A percentile compares a stretch with the other conserved stretches of the same genome.
These are phyloP conservation scores for Colletotrichum tanaceti DNA, from an alignment of 2,329 filamentous ascomycete species.

Conservation along the genomic window DNA sequence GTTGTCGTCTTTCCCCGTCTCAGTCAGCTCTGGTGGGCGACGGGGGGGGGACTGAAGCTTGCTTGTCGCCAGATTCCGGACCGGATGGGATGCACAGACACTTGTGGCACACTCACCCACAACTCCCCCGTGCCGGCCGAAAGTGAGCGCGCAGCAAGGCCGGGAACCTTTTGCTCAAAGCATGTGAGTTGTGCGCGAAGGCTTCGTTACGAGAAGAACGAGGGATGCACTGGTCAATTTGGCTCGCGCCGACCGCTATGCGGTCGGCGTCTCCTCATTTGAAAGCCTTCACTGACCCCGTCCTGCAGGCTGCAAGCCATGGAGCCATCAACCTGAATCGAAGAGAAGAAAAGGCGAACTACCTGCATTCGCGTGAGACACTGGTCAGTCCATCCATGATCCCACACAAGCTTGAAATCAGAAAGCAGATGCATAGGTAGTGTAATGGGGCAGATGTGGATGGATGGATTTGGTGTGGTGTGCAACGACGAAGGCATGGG, in stretches of 20 bases:
- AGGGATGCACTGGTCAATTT: conserved; percentile 23
- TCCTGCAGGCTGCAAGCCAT: conserved; percentile 39
- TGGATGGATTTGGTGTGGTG: conserved; percentile 30
- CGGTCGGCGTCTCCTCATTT: conserved; percentile 26
- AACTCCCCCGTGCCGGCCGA: conserved; percentile 32
- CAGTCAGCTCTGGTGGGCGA: conserved; percentile 33
- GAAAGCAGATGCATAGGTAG: conserved; percentile 36
- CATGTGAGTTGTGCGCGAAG: conserved; percentile 18
- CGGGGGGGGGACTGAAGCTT: conserved; percentile 8
- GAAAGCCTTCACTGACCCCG: background rate
- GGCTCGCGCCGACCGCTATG: conserved; percentile 32
- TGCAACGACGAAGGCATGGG: conserved; percentile 14
- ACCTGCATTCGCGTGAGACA: conserved; percentile 31
- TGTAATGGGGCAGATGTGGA: conserved; percentile 26
- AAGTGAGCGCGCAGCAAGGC: background rate
- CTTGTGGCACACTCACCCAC: conserved; percentile 7
- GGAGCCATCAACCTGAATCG: conserved; percentile 26
- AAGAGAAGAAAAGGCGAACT: conserved; percentile 13
- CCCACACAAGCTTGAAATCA: conserved; percentile 34
- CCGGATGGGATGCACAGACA: conserved; percentile 31
- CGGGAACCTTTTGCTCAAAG: background rate
- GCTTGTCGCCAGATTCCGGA: conserved; percentile 28
- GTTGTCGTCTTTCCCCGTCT: conserved; percentile 23
- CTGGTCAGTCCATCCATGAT: conserved; percentile 36
- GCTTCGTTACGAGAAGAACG: background rate